Evolutionary conservation across 805 yeast genomes (phyloP).

Genomic region (Dipodascus geniculatus): DNA sequence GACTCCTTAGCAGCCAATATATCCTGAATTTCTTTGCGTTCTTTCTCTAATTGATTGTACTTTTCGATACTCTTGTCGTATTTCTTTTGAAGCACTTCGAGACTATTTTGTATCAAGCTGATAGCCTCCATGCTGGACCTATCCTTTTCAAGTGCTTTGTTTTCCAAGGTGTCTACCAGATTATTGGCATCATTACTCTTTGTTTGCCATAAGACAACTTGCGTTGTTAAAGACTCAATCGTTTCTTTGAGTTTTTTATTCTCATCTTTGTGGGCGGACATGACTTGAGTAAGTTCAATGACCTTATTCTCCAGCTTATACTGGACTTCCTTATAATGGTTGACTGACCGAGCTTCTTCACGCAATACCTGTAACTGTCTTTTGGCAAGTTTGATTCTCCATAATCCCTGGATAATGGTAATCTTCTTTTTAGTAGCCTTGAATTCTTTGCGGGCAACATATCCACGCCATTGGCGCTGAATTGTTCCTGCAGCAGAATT

Average conservation of each 20-base stretch:
- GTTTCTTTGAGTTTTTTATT: slow-evolving; percentile 60
- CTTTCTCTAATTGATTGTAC: slow-evolving; percentile 10
- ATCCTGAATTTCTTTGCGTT: slow-evolving; percentile 27
- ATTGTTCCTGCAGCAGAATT: slow-evolving; percentile 55
- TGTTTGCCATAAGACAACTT: slow-evolving; percentile 20
- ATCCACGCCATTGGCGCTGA: slow-evolving; percentile 67
- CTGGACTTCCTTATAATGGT: slow-evolving; percentile 81
- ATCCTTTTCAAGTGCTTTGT: slow-evolving; percentile 17
- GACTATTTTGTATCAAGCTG: slow-evolving; percentile 11
- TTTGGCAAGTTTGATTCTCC: slow-evolving; percentile 67
- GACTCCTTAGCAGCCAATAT: slow-evolving; percentile 13
- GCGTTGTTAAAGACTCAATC: slow-evolving; percentile 32
- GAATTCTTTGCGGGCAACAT: slow-evolving; percentile 44
- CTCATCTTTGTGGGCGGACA: slow-evolving; percentile 70
- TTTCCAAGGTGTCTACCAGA: slow-evolving; percentile 18
- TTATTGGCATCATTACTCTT: slow-evolving; percentile 19
- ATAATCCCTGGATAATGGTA: slow-evolving; percentile 61
- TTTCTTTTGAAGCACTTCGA: slow-evolving; percentile 17
- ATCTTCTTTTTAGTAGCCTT: slow-evolving; percentile 40
- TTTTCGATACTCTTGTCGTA: slow-evolving; percentile 16
- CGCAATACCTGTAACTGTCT: slow-evolving; percentile 51
- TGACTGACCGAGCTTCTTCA: slow-evolving; percentile 85
- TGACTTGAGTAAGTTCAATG: slow-evolving; percentile 82
- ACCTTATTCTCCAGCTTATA: slow-evolving; percentile 93
- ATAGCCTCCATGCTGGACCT: slow-evolving; percentile 12